Evolutionary conservation across 306 rosid genomes (phyloP), one percentile per base, ranked within the genome.

Genomic region (Sophora flavescens): DNA sequence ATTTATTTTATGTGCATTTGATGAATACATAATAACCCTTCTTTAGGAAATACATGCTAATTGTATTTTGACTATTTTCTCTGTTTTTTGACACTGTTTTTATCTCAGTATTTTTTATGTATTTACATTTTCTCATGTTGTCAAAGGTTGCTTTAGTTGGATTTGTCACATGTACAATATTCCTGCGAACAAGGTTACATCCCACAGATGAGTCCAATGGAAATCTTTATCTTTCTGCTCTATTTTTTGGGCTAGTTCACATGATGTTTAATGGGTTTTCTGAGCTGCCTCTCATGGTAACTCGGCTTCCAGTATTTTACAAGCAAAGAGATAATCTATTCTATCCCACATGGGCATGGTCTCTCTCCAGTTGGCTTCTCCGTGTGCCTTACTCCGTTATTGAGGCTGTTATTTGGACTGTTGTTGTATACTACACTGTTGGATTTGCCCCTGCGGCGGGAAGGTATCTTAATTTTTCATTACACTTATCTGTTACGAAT

Each of bases 271-370:
- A 93, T 75, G 98, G 97, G 14, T 86, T 93, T 65, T 79, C 97
- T 66, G 96, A 93, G 87, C 84, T 93, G 9, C 86, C 97, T 70
- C 84, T 93, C n/a, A 87, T 87, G 92, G 88, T 93, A 76, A 53
- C 87, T 35, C 90, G 98, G 70, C 93, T 93, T 9, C 97, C 97
- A 10, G 89, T 93, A 63, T 93, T 91, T 66, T 91, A 88, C 83
- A 93, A 93, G 88, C 97, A 93, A 82, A 88, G 98, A 64, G 97
- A 93, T 63, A 93, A 88, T 83, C 66, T 84, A 17, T 93, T 93
- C 85, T 89, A 91, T 78, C 92, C 98, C 73, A 91, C 98, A 15
- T 93, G 97, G 93, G 88, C 91, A 11, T 93, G 98, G 97, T 87
- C 97, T 52, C 5, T 83, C 10, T 51, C 85, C 70, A 91, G 93